Conservation (phyloP, 768 basidiomycete species). For the Termitomyces heimii region DNA sequence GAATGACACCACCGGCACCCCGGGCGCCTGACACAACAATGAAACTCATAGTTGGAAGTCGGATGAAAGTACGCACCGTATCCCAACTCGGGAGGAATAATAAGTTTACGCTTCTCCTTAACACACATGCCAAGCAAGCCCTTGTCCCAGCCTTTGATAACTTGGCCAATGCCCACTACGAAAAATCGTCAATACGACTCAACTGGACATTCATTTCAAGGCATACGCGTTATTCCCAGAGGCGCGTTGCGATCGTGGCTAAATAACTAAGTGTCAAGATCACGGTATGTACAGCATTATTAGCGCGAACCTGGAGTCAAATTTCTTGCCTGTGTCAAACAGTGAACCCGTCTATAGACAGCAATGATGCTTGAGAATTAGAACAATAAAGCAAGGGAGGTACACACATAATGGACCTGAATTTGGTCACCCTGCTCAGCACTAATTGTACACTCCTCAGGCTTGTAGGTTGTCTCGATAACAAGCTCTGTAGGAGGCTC, state of each 20-base stretch:
- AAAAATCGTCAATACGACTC: neutral
- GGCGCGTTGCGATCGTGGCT: conserved; percentile 73
- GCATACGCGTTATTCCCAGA: conserved; percentile 71
- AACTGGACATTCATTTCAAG: neutral
- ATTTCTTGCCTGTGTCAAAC: conserved; percentile 70
- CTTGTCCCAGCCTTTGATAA: conserved; percentile 83
- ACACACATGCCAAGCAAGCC: conserved; percentile 84
- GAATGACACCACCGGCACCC: conserved; percentile 70
- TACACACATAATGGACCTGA: conserved; percentile 70
- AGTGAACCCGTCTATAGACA: conserved; percentile 69
- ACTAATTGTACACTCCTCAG: conserved; percentile 48
- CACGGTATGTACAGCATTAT: neutral
- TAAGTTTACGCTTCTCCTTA: conserved; percentile 82
- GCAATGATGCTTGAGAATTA: neutral
- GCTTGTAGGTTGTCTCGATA: conserved; percentile 57
- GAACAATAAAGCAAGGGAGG: neutral
- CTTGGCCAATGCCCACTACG: conserved; percentile 72
- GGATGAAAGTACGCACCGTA: conserved; percentile 58
- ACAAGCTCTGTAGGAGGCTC: conserved; percentile 44
- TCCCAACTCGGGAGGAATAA: conserved; percentile 73
- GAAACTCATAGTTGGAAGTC: neutral
- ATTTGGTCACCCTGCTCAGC: conserved; percentile 60
- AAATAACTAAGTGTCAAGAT: neutral
- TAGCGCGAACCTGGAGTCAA: conserved; percentile 73
- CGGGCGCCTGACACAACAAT: conserved; percentile 46